Evolutionary conservation across 257 asterid species (phyloP).

Genomic region (Lycium barbarum): DNA sequence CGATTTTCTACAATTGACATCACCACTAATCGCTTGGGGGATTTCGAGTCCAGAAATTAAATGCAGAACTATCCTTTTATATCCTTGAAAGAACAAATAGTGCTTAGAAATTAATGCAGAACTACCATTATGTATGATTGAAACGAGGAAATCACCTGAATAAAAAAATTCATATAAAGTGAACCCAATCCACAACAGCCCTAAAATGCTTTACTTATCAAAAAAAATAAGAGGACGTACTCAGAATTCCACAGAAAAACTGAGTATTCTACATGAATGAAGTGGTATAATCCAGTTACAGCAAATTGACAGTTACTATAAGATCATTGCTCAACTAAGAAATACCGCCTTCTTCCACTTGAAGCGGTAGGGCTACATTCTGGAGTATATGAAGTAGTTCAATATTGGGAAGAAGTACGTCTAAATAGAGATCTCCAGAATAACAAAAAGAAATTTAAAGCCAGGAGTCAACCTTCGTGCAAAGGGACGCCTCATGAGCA

Average conservation of each 20-base stretch:
- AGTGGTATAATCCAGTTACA: background rate
- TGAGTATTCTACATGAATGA: background rate
- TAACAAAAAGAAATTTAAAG: background rate
- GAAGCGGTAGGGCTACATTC: background rate
- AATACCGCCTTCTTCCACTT: conserved; percentile 14
- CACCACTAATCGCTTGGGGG: background rate
- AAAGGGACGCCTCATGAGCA: conserved; percentile 88
- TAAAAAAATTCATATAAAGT: background rate
- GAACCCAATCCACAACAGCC: background rate
- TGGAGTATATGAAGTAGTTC: background rate
- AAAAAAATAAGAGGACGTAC: background rate
- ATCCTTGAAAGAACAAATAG: background rate
- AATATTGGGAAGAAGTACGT: background rate
- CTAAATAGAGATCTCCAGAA: conserved; percentile 16
- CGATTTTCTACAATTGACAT: background rate
- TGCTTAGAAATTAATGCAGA: background rate
- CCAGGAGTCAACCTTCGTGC: conserved; percentile 69
- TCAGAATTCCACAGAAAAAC: background rate
- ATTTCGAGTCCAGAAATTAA: background rate
- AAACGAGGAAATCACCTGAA: background rate
- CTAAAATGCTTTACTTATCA: background rate
- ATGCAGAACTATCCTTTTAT: conserved; percentile 1
- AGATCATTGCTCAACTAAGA: conserved; percentile 1
- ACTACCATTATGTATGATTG: background rate
- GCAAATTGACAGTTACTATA: background rate